phyloP scores from a whole-genome alignment of 1,284 basidiomycete genomes.

The Sanghuangporus weigelae region DNA sequence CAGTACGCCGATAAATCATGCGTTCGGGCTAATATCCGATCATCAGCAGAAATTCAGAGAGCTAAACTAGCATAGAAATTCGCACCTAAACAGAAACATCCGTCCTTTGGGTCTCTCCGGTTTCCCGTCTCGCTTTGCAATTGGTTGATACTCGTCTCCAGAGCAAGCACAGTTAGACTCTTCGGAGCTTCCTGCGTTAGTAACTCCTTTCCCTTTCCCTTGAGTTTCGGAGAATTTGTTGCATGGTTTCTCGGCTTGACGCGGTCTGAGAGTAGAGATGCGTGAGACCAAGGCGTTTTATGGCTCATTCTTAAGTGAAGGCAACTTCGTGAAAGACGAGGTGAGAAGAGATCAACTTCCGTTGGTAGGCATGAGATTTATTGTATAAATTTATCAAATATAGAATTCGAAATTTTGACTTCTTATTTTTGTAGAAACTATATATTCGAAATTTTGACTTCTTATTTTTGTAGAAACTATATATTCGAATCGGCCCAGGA shows the following conservation, averaged over 20 bases:
- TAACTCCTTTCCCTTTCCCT: conserved; percentile 25
- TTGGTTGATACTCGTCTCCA: conserved; percentile 37
- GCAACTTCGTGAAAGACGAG: background rate
- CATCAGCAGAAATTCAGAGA: background rate
- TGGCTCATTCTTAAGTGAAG: conserved; percentile 20
- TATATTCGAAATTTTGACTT: too few species aligned
- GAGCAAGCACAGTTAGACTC: conserved; percentile 37
- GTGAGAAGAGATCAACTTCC: background rate
- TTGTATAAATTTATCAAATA: too few species aligned
- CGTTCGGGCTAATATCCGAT: conserved; percentile 40
- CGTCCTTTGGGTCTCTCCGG: conserved; percentile 49
- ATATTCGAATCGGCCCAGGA: too few species aligned
- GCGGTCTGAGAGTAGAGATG: conserved; percentile 43
- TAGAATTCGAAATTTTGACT: too few species aligned
- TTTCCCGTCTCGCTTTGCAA: conserved; percentile 29
- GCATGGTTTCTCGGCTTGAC: conserved; percentile 27
- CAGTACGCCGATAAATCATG: conserved; percentile 53
- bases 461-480: too few species aligned
- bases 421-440: too few species aligned
- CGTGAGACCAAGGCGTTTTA: conserved; percentile 36
- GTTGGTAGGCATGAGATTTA: too few species aligned
- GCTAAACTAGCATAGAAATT: background rate
- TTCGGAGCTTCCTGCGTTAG: conserved; percentile 29
- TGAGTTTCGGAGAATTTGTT: conserved; percentile 24
- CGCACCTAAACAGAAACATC: conserved; percentile 65